Base-by-base conservation (phyloP, 108 stramenopile genomes). In the Pseudonitzschia multiseries region DNA sequence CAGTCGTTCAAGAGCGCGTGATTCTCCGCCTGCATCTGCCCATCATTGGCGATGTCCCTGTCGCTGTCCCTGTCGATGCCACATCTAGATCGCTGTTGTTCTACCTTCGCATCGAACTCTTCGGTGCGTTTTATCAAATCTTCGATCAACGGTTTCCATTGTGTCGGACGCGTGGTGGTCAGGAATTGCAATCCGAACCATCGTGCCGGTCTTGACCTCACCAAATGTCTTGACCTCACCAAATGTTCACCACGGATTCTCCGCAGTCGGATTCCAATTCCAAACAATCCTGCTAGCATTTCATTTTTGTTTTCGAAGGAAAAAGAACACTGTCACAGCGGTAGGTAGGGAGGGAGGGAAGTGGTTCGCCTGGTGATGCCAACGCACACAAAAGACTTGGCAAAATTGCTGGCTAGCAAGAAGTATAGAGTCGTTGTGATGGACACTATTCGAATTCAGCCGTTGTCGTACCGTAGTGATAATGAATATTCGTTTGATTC, bases 221-320 rank as follows among this genome's bases (percentile, higher is more conserved):
- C n/a, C n/a, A n/a, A n/a, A n/a, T n/a, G n/a, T n/a, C n/a, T 27
- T 57, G 21, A 18, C 26, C 56, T 57, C 26, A 27, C 26, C 29
- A 27, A 8, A 24, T 26, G 14, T 22, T 27, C 29, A 31, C 57
- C 20, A 9, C 14, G 29, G 29, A 28, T 27, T 31, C 57, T 59
- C 29, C 29, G 57, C 29, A 59, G 29, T 31, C 57, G 22, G 13
- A 27, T 59, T 27, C 26, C 57, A 31, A 59, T n/a, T n/a, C n/a
- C n/a, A n/a, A n/a, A n/a, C n/a, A n/a, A 59, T 27, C 24, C 26
- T 59, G 57, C 57, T 0, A 59, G 57, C 57, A 59, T 59, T 59
- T 28, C 57, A 59, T 59, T 14, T 15, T 59, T 31, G 5, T 59
- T 27, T 57, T 57, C 56, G 42, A 9, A 10, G 8, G 6, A 10